Conservation (phyloP, 371 early-diverging fungal species). For the Rhizopus stolonifer region DNA sequence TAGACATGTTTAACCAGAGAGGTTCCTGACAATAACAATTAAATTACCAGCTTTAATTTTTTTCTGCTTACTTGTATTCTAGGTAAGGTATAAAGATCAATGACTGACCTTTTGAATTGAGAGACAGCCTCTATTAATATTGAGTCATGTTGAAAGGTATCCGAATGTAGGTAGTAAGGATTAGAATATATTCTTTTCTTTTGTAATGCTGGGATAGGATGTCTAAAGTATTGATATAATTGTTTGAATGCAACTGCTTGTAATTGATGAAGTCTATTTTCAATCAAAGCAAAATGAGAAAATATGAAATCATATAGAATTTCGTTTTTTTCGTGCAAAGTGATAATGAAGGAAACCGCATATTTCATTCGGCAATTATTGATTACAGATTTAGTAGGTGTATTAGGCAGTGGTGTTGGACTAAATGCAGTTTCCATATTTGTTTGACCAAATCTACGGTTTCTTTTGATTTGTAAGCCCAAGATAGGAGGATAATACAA, state of each 20-base stretch:
- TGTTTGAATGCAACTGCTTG: constrained; percentile 54
- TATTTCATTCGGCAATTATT: constrained; percentile 39
- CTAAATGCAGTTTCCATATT: constrained; percentile 68
- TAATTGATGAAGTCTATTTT: constrained; percentile 60
- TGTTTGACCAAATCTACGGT: constrained; percentile 58
- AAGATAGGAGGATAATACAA: constrained; percentile 36
- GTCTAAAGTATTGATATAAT: constrained; percentile 44
- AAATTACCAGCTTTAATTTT: neutral
- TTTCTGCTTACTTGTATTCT: constrained; percentile 55
- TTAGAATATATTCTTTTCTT: constrained; percentile 11
- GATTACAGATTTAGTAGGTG: constrained; percentile 13
- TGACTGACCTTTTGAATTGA: constrained; percentile 54
- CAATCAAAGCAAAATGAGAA: constrained; percentile 66
- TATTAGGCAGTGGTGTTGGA: constrained; percentile 60
- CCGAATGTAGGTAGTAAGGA: constrained; percentile 37
- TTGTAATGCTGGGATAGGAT: constrained; percentile 23
- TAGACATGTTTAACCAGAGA: constrained; percentile 65
- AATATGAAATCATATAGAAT: constrained; percentile 60
- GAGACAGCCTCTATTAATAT: constrained; percentile 46
- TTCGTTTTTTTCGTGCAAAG: constrained; percentile 49
- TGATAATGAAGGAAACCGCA: constrained; percentile 61
- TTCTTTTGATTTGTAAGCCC: constrained; percentile 44
- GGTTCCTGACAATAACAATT: constrained; percentile 44
- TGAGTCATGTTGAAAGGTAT: constrained; percentile 54
- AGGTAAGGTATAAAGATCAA: constrained; percentile 56